Conservation (phyloP, 2,329 filamentous ascomycete species). For the Fusarium pseudonygamai region DNA sequence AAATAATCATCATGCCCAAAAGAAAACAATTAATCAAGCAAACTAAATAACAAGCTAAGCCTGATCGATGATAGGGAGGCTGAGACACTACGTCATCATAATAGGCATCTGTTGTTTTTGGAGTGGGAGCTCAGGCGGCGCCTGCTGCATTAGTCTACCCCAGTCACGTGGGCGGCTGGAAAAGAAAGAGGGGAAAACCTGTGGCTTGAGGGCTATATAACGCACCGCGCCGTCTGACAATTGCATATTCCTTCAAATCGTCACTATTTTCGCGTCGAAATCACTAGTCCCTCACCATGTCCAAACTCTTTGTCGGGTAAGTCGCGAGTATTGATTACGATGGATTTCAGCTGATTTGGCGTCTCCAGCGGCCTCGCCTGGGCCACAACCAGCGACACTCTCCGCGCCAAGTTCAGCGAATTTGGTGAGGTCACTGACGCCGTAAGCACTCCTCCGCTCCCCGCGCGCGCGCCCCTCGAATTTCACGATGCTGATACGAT, state of each 20-base stretch:
- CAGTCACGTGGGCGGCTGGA: background rate
- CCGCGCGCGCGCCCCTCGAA: background rate
- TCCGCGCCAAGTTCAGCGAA: background rate
- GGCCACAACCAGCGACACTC: background rate
- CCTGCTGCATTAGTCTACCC: background rate
- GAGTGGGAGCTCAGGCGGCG: background rate
- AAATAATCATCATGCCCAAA: background rate
- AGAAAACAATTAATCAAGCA: background rate
- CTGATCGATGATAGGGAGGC: background rate
- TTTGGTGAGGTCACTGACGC: constrained; percentile 5
- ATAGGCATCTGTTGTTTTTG: background rate
- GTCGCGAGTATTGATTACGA: background rate
- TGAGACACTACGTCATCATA: background rate
- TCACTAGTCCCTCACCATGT: background rate
- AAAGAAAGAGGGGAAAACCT: constrained; percentile 1
- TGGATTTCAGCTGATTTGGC: background rate
- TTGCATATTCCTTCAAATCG: background rate
- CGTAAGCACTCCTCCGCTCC: background rate
- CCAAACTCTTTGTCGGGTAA: constrained; percentile 9
- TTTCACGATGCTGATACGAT: background rate
- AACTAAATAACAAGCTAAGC: background rate
- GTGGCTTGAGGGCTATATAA: constrained; percentile 7
- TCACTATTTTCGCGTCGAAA: background rate
- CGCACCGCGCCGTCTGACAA: background rate
- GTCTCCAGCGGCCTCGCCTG: background rate